Evolutionary conservation across 768 basidiomycete genomes (phyloP), one percentile per base, ranked within the genome.

Genomic region (Auricularia auricula-judae): DNA sequence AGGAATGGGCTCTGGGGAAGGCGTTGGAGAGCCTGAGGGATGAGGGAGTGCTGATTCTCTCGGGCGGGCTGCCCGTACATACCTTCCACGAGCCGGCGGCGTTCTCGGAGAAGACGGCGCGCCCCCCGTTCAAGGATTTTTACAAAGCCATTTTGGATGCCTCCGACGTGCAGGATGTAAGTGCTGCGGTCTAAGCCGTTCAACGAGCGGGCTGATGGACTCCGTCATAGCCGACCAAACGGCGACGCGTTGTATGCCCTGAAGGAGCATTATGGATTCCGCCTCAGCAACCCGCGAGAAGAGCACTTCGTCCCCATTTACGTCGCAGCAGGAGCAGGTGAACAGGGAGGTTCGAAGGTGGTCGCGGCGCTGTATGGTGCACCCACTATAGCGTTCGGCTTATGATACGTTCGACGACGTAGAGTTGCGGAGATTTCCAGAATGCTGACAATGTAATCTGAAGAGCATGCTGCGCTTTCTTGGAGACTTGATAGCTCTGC

Each of bases 271-370:
- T 73, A 76, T 3, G 82, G 82, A 7, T 93, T 89, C 79, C 80
- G 85, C 3, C 70, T 77, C 0, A 82, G 86, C 34, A 88, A 94
- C 69, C 91, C 90, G 1, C 80, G 87, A 2, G 85, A 85, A 67
- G 91, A 94, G 35, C 91, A 93, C 70, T 89, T 93, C 69, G 78
- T 92, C 16, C 91, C 91, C 10, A 67, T 93, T 16, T 89, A 91
- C 71, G 78, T 91, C 51, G 88, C 86, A 3, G 86, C 84, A 2
- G 90, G 88, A 3, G 90, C 88, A 8, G 86, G 85, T 8, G 86
- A 83, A 53, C 65, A 70, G 53, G 69, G 70, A 12, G 63, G 65
- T 39, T 63, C 64, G 12, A 67, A 64, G 62, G 35, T 69, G 4
- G 21, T 72, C 1, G 47, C 44, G 7, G 68, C 66, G 2, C n/a